phyloP scores from a whole-genome alignment of 2,329 filamentous ascomycete species.

The Penicillium sp. region DNA sequence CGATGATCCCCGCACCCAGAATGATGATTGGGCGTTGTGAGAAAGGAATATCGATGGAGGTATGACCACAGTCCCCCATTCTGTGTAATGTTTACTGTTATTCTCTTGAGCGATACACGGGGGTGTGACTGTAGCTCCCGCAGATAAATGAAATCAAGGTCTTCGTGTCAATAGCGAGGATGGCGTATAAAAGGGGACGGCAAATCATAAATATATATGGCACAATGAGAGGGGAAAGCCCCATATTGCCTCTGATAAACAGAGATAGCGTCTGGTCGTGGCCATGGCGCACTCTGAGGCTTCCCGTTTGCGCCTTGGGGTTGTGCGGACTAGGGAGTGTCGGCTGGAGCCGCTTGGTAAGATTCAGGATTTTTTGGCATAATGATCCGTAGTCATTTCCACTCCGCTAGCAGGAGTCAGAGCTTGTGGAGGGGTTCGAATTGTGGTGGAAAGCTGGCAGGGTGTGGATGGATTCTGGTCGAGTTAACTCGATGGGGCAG shows the following conservation, averaged over 20 bases:
- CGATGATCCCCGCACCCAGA: conserved; percentile 46
- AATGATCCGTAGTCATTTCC: neutral
- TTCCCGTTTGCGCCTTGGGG: neutral
- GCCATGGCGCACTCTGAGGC: neutral
- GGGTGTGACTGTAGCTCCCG: neutral
- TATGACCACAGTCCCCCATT: conserved; percentile 28
- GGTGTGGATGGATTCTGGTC: neutral
- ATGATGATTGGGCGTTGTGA: conserved; percentile 42
- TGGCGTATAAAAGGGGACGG: neutral
- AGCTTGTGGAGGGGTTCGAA: neutral
- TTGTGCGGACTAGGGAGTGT: neutral
- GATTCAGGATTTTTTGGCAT: neutral
- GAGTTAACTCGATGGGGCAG: conserved; percentile 7
- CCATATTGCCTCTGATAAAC: neutral
- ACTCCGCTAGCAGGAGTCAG: neutral
- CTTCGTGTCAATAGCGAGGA: neutral
- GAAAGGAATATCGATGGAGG: conserved; percentile 36
- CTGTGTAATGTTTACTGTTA: neutral
- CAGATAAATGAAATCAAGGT: neutral
- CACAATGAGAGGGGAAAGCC: neutral
- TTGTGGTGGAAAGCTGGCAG: neutral
- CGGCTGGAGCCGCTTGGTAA: conserved; percentile 9
- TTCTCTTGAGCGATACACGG: neutral
- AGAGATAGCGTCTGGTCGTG: neutral
- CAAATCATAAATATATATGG: neutral